A percentile compares a stretch with the other conserved stretches of the same genome.
Conservation (phyloP, 2,329 filamentous ascomycete species). For the Coniochaeta sp. region DNA sequence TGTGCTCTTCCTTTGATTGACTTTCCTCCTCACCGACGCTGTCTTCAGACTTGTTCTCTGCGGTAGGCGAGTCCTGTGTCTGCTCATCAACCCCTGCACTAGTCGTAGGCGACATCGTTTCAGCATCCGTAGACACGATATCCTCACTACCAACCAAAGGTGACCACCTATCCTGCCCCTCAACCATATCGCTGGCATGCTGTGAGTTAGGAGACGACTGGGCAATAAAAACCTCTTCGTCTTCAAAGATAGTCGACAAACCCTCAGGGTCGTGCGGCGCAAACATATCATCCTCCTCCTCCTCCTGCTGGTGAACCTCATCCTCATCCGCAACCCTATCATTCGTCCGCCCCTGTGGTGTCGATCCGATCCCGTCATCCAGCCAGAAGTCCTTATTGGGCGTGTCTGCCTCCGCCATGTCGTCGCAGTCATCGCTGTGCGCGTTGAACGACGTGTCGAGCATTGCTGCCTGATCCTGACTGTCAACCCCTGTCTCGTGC, state of each 20-base stretch:
- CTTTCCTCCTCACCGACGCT: neutral
- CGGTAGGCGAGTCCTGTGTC: neutral
- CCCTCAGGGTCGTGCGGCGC: conserved; percentile 13
- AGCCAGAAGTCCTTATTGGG: neutral
- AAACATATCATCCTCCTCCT: conserved; percentile 6
- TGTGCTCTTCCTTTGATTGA: neutral
- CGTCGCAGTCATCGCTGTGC: neutral
- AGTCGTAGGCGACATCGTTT: neutral
- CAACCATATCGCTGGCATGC: neutral
- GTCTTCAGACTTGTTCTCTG: neutral
- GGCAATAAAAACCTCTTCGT: conserved; percentile 5
- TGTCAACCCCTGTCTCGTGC: neutral
- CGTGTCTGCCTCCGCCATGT: neutral
- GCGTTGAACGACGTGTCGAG: neutral
- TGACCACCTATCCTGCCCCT: neutral
- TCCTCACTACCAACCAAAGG: neutral
- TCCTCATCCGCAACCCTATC: neutral
- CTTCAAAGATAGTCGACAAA: conserved; percentile 18
- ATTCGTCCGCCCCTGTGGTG: no score
- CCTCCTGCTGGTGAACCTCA: neutral
- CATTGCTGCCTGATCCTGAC: conserved; percentile 11
- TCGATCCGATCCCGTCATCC: neutral
- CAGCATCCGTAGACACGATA: neutral
- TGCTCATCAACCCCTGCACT: neutral
- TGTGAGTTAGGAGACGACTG: conserved; percentile 1